These are phyloP conservation scores for Mycocentrospora acerina DNA, from an alignment of 2,329 filamentous ascomycete genomes.

Conservation along the genomic window DNA sequence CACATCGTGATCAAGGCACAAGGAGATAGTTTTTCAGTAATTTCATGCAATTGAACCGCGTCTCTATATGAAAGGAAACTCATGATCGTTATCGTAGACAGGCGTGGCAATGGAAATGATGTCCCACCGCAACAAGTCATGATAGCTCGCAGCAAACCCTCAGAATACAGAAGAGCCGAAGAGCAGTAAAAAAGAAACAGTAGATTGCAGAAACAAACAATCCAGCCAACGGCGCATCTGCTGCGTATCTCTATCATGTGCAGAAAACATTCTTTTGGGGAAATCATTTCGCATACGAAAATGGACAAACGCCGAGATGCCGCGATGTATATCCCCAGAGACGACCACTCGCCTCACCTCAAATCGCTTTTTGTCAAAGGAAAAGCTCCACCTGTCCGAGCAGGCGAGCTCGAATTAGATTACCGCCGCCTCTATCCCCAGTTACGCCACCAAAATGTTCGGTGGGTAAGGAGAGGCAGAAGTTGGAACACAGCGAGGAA, in stretches of 20 bases:
- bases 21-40: constrained; percentile 16
- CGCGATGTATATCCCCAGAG: constrained; percentile 27
- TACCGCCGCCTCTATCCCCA: constrained; percentile 28
- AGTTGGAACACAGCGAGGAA: constrained; percentile 24
- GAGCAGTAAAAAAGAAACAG: constrained; percentile 36
- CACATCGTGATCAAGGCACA: not conserved
- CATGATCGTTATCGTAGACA: constrained; percentile 43
- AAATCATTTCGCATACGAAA: constrained; percentile 44
- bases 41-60: constrained; percentile 38
- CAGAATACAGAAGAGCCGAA: constrained; percentile 29
- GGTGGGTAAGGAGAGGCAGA: constrained; percentile 28
- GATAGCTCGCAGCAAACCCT: constrained; percentile 40
- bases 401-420: constrained; percentile 38
- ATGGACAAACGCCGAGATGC: constrained; percentile 45
- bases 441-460: constrained; percentile 24
- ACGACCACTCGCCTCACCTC: constrained; percentile 35
- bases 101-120: constrained; percentile 35
- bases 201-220: constrained; percentile 31
- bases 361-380: constrained; percentile 38
- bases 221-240: constrained; percentile 32
- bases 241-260: constrained; percentile 39
- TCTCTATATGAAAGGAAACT: constrained; percentile 43
- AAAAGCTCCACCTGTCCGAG: constrained; percentile 31
- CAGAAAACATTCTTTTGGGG: constrained; percentile 38
- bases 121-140: constrained; percentile 37